phyloP scores from a whole-genome alignment of 2,329 filamentous ascomycete genomes.

The Trichoderma pleuroti region DNA sequence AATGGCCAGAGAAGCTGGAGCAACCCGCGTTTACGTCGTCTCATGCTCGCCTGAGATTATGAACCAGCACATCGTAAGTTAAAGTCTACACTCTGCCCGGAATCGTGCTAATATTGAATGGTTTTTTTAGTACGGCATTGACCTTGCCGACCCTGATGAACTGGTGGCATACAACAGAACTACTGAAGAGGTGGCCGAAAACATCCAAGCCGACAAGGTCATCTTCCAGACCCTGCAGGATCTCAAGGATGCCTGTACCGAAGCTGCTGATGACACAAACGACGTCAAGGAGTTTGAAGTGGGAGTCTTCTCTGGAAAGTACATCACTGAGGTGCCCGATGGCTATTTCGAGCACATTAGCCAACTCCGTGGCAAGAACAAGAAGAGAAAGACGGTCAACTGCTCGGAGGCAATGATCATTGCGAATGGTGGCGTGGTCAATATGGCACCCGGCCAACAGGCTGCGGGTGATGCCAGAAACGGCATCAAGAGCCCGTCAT shows the following conservation, averaged over 20 bases:
- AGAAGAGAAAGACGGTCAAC: slow-evolving; percentile 42
- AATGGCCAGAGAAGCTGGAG: slow-evolving; percentile 83
- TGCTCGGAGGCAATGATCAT: slow-evolving; percentile 14
- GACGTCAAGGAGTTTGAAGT: slow-evolving; percentile 70
- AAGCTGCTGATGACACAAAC: slow-evolving; percentile 59
- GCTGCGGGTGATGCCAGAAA: background rate
- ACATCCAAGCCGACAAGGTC: slow-evolving; percentile 49
- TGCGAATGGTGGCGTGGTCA: slow-evolving; percentile 51
- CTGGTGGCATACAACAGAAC: slow-evolving; percentile 42
- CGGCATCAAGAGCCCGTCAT: slow-evolving; percentile 19
- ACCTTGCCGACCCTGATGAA: slow-evolving; percentile 42
- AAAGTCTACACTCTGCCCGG: background rate
- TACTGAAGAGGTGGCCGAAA: slow-evolving; percentile 36
- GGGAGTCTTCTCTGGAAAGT: slow-evolving; percentile 86
- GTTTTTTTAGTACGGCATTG: slow-evolving; percentile 41
- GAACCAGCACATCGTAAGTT: slow-evolving; percentile 78
- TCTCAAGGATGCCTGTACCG: slow-evolving; percentile 73
- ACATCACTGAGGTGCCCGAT: slow-evolving; percentile 73
- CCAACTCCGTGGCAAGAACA: slow-evolving; percentile 58
- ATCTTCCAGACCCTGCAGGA: slow-evolving; percentile 63
- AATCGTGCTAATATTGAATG: slow-evolving; percentile 1
- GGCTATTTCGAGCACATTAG: slow-evolving; percentile 82
- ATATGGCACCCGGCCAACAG: slow-evolving; percentile 32
- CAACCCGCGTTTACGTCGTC: slow-evolving; percentile 77
- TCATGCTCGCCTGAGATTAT: slow-evolving; percentile 80